Conservation (phyloP, 768 basidiomycete genomes). For the Amanita subjunquillea region DNA sequence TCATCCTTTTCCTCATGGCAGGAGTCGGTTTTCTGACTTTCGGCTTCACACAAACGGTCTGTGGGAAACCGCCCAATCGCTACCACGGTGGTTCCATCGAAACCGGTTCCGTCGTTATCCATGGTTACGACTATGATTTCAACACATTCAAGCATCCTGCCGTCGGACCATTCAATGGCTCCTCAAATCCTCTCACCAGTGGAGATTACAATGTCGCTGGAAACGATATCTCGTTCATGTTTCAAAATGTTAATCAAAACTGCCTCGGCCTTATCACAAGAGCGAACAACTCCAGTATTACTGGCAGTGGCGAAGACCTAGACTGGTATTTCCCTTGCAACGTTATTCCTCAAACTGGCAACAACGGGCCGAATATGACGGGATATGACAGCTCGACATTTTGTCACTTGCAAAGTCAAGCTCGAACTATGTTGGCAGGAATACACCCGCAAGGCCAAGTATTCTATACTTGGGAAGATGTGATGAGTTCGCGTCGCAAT, state of each 20-base stretch:
- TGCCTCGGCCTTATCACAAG: slow-evolving; percentile 73
- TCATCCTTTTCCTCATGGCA: slow-evolving; percentile 82
- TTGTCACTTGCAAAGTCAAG: slow-evolving; percentile 59
- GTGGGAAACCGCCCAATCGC: slow-evolving; percentile 77
- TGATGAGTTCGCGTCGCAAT: slow-evolving; percentile 59
- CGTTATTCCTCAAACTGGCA: slow-evolving; percentile 65
- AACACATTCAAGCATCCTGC: slow-evolving; percentile 81
- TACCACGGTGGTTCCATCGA: slow-evolving; percentile 75
- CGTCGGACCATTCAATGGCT: slow-evolving; percentile 59
- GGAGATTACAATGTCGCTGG: slow-evolving; percentile 71
- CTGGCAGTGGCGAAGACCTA: slow-evolving; percentile 44
- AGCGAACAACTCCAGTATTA: slow-evolving; percentile 61
- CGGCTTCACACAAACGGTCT: slow-evolving; percentile 92
- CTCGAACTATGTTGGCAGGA: slow-evolving; percentile 40
- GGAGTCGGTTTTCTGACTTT: slow-evolving; percentile 96
- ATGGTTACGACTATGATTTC: slow-evolving; percentile 92
- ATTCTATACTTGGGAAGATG: slow-evolving; percentile 88
- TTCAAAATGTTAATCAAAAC: slow-evolving; percentile 83
- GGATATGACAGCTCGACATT: slow-evolving; percentile 52
- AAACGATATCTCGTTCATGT: slow-evolving; percentile 89
- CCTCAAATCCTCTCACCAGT: slow-evolving; percentile 73
- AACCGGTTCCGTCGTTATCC: slow-evolving; percentile 80
- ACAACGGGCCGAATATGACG: slow-evolving; percentile 51
- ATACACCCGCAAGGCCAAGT: slow-evolving; percentile 69
- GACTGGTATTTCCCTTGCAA: slow-evolving; percentile 99